A percentile compares a stretch with the other conserved stretches of the same genome.
These are phyloP conservation scores for Fraxinus cuspidata DNA, from an alignment of 257 asterid genomes.

Conservation along the genomic window DNA sequence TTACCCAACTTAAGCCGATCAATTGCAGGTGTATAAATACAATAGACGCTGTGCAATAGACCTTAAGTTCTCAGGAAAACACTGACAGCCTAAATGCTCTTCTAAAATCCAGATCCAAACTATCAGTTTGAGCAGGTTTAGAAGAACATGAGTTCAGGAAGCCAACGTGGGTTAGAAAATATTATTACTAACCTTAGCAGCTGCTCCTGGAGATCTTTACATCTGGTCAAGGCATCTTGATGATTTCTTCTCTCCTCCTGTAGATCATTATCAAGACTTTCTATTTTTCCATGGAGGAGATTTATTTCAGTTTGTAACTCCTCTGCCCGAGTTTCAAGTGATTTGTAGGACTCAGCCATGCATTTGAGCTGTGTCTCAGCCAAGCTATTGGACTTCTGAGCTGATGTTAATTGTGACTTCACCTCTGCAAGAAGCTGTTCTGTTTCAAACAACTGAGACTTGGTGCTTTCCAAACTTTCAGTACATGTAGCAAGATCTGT, in stretches of 20 bases:
- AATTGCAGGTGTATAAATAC: not conserved
- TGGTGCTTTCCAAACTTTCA: conserved; percentile 63
- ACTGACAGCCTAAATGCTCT: conserved; percentile 10
- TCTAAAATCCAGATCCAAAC: conserved; percentile 4
- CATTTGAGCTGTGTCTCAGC: conserved; percentile 97
- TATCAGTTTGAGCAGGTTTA: not conserved
- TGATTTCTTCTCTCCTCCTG: conserved; percentile 67
- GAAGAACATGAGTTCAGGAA: conserved; percentile 3
- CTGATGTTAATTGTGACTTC: conserved; percentile 72
- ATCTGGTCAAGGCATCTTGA: conserved; percentile 54
- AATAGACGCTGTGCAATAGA: conserved; percentile 1
- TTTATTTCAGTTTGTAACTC: conserved; percentile 69
- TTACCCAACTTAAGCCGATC: not conserved
- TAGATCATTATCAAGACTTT: conserved; percentile 61
- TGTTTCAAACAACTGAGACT: conserved; percentile 64
- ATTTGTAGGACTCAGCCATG: conserved; percentile 92
- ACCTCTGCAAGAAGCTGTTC: conserved; percentile 77
- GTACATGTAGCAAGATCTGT: conserved; percentile 59
- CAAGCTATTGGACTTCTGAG: conserved; percentile 76
- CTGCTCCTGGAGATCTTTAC: conserved; percentile 75
- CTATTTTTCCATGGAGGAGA: conserved; percentile 58
- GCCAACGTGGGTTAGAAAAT: not conserved
- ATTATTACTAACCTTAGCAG: conserved; percentile 54
- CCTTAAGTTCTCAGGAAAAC: conserved; percentile 20
- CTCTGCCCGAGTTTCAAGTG: conserved; percentile 77